Percentiles rank a stretch among this genome's conserved stretches.
phyloP scores from a whole-genome alignment of 805 yeast genomes.

The Pichia paraexigua region DNA sequence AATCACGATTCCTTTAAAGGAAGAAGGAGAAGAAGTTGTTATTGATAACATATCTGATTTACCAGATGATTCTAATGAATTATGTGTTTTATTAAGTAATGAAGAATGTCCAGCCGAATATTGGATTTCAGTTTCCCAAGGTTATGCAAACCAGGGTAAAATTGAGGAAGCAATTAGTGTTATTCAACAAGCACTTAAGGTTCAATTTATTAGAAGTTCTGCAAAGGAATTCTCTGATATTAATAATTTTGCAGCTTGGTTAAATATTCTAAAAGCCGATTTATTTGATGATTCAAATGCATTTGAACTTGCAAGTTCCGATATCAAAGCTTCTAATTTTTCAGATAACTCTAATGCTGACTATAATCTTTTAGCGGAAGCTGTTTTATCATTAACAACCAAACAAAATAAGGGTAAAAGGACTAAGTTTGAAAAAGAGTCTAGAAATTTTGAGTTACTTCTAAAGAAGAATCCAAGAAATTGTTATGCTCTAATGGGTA shows the following conservation, averaged over 20 bases:
- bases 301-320: conserved; percentile 23
- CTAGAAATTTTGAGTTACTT: conserved; percentile 58
- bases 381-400: conserved; percentile 54
- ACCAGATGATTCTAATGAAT: conserved; percentile 84
- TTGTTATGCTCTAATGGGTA: conserved; percentile 70
- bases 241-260: conserved; percentile 67
- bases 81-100: conserved; percentile 67
- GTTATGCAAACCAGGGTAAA: conserved; percentile 59
- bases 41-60: conserved; percentile 74
- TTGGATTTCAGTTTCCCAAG: conserved; percentile 81
- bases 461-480: conserved; percentile 49
- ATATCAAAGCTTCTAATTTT: conserved; percentile 29
- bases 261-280: conserved; percentile 43
- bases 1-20: conserved; percentile 57
- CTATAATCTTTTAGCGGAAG: conserved; percentile 55
- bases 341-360: conserved; percentile 29
- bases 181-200: conserved; percentile 48
- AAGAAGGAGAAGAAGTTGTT: conserved; percentile 77
- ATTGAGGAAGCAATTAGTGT: conserved; percentile 57
- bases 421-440: conserved; percentile 62
- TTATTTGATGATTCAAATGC: conserved; percentile 15
- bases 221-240: conserved; percentile 41
- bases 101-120: conserved; percentile 69
- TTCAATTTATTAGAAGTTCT: conserved; percentile 22
- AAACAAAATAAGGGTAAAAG: conserved; percentile 53